These are phyloP conservation scores for Talaromyces sp. DNA, from an alignment of 2,329 filamentous ascomycete species.

Conservation along the genomic window DNA sequence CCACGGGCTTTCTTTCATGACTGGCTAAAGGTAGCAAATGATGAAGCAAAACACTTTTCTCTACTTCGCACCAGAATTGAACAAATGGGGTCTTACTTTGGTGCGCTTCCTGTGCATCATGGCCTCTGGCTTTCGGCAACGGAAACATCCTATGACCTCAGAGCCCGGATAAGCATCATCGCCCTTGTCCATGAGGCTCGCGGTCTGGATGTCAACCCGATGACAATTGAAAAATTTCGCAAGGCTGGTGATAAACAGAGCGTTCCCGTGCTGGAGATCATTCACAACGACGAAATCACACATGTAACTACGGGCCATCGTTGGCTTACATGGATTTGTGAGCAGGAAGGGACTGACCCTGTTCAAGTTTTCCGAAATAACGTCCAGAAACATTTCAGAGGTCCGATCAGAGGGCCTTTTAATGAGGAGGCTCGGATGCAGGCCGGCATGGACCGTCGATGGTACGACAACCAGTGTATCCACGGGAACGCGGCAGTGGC, in stretches of 20 bases:
- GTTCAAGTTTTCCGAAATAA: slow-evolving; percentile 41
- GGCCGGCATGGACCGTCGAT: slow-evolving; percentile 40
- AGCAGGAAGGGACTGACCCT: slow-evolving; percentile 40
- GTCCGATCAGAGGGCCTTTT: slow-evolving; percentile 40
- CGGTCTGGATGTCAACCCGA: slow-evolving; percentile 42
- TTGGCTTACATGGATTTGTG: slow-evolving; percentile 44
- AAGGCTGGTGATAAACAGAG: slow-evolving; percentile 36
- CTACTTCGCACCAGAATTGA: slow-evolving; percentile 40
- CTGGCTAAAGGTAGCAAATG: slow-evolving; percentile 44
- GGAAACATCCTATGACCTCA: slow-evolving; percentile 39
- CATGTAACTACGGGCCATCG: slow-evolving; percentile 45
- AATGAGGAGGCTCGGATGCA: slow-evolving; percentile 39
- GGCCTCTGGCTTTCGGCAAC: slow-evolving; percentile 41
- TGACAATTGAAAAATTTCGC: slow-evolving; percentile 45
- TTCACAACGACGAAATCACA: slow-evolving; percentile 46
- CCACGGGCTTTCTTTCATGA: slow-evolving; percentile 44
- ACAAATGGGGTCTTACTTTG: slow-evolving; percentile 41
- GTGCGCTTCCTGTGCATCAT: slow-evolving; percentile 42
- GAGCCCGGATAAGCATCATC: slow-evolving; percentile 43
- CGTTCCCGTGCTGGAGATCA: slow-evolving; percentile 37
- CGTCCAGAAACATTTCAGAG: slow-evolving; percentile 38
- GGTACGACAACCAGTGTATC: slow-evolving; percentile 29
- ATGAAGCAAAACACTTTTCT: slow-evolving; percentile 46
- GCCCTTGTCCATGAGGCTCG: slow-evolving; percentile 45
- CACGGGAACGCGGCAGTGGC: not conserved